Conservation (phyloP, 169 alveolate species). For the Plasmodium blacklocki region DNA sequence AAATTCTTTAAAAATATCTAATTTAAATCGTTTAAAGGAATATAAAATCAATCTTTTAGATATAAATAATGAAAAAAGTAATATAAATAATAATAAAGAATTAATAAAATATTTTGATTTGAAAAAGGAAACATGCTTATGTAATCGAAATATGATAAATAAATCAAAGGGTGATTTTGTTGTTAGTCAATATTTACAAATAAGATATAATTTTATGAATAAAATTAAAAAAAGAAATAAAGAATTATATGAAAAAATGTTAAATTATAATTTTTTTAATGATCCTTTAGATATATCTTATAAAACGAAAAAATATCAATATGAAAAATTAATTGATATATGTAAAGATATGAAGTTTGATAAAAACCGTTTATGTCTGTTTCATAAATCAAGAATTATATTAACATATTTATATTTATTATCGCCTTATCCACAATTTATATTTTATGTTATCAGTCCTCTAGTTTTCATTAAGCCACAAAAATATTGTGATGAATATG, state of each 20-base stretch:
- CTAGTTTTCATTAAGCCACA: conserved; percentile 66
- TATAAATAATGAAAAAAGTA: background rate
- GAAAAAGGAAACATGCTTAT: conserved; percentile 31
- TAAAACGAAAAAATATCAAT: conserved; percentile 36
- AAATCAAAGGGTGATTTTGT: conserved; percentile 62
- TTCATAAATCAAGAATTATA: conserved; percentile 64
- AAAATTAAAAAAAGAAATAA: conserved; percentile 34
- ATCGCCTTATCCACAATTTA: conserved; percentile 55
- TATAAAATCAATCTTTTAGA: background rate
- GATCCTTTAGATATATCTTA: conserved; percentile 75
- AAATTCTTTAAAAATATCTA: background rate
- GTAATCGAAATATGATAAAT: conserved; percentile 51
- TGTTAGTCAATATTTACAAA: conserved; percentile 53
- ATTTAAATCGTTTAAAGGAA: background rate
- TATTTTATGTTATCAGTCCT: conserved; percentile 66
- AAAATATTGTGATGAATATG: conserved; percentile 59
- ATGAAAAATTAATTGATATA: conserved; percentile 44
- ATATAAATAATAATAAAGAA: conserved; percentile 23
- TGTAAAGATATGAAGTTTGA: conserved; percentile 70
- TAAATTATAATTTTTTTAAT: conserved; percentile 71
- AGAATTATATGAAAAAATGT: conserved; percentile 46
- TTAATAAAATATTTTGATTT: conserved; percentile 26
- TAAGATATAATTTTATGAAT: conserved; percentile 43
- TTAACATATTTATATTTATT: conserved; percentile 57
- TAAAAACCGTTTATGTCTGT: conserved; percentile 43